These are phyloP conservation scores for Hordeum marinum DNA, from an alignment of 176 grass and related monocot genomes.

Conservation along the genomic window DNA sequence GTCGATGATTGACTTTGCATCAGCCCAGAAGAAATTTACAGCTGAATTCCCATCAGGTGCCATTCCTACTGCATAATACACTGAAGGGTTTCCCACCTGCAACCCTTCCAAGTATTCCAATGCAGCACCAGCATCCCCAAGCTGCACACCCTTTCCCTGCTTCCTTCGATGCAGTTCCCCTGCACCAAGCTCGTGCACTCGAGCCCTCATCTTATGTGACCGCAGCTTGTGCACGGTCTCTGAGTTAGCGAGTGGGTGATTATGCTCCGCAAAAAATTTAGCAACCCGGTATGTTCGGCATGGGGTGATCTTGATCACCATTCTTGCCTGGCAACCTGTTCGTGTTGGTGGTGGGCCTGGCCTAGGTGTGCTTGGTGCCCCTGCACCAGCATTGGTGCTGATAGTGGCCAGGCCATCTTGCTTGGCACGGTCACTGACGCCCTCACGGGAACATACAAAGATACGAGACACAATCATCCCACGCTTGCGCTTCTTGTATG, in stretches of 20 bases:
- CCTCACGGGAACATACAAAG: constrained; percentile 78
- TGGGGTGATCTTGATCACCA: constrained; percentile 77
- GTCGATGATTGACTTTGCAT: constrained; percentile 75
- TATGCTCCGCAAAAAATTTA: constrained; percentile 58
- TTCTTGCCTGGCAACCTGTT: constrained; percentile 71
- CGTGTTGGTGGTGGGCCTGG: constrained; percentile 61
- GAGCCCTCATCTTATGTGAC: constrained; percentile 68
- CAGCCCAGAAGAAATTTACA: constrained; percentile 86
- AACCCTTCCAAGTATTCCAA: constrained; percentile 69
- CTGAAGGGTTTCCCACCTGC: constrained; percentile 59
- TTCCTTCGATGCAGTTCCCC: constrained; percentile 58
- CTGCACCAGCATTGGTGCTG: constrained; percentile 19
- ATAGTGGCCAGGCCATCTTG: constrained; percentile 21
- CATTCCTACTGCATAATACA: constrained; percentile 59
- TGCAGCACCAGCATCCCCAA: constrained; percentile 57
- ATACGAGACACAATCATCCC: constrained; percentile 62
- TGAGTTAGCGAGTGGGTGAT: constrained; percentile 61
- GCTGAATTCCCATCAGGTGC: constrained; percentile 44
- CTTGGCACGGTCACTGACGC: constrained; percentile 54
- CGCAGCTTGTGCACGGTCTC: constrained; percentile 62
- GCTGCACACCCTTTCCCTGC: constrained; percentile 53
- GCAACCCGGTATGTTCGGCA: constrained; percentile 63
- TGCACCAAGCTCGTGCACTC: constrained; percentile 44
- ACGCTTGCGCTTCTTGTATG: constrained; percentile 75
- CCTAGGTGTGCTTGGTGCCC: constrained; percentile 35